Conservation (phyloP, 805 yeast species). For the Kregervanrija delftensis region DNA sequence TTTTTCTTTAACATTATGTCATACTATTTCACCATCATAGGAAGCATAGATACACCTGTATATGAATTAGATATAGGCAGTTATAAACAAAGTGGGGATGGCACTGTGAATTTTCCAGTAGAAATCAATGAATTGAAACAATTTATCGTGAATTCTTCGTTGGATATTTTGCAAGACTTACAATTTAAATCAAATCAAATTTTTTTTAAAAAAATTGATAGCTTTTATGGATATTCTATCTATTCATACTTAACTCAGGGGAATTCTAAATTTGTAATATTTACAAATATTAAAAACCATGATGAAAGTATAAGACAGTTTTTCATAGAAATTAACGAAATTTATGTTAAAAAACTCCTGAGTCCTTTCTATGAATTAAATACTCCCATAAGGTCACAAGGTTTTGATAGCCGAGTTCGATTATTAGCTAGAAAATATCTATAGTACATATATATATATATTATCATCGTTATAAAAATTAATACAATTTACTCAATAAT, state of each 20-base stretch:
- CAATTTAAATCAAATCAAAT: slow-evolving; percentile 70
- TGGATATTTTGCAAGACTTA: slow-evolving; percentile 85
- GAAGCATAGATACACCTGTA: slow-evolving; percentile 77
- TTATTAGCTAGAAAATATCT: slow-evolving; percentile 70
- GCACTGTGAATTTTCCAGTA: slow-evolving; percentile 54
- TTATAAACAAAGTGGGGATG: slow-evolving; percentile 59
- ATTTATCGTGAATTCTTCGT: slow-evolving; percentile 78
- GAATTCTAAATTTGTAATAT: slow-evolving; percentile 70
- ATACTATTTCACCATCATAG: slow-evolving; percentile 84
- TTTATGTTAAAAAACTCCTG: slow-evolving; percentile 77
- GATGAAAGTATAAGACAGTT: slow-evolving; percentile 80
- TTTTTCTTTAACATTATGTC: slow-evolving; percentile 40
- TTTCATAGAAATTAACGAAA: slow-evolving; percentile 77
- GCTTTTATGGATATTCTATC: slow-evolving; percentile 75
- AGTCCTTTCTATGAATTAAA: slow-evolving; percentile 81
- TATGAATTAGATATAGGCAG: slow-evolving; percentile 86
- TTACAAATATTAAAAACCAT: slow-evolving; percentile 48
- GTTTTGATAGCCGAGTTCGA: slow-evolving; percentile 71
- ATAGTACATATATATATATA: slow-evolving; percentile 20
- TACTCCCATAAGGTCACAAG: slow-evolving; percentile 64
- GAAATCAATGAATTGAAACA: slow-evolving; percentile 78
- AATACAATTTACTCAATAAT: slow-evolving; percentile 29
- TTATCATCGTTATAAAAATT: slow-evolving; percentile 1
- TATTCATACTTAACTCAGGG: slow-evolving; percentile 87
- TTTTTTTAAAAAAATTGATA: slow-evolving; percentile 74